These are phyloP conservation scores for Alternaria longipes DNA, from an alignment of 2,329 filamentous ascomycete genomes.

Conservation along the genomic window DNA sequence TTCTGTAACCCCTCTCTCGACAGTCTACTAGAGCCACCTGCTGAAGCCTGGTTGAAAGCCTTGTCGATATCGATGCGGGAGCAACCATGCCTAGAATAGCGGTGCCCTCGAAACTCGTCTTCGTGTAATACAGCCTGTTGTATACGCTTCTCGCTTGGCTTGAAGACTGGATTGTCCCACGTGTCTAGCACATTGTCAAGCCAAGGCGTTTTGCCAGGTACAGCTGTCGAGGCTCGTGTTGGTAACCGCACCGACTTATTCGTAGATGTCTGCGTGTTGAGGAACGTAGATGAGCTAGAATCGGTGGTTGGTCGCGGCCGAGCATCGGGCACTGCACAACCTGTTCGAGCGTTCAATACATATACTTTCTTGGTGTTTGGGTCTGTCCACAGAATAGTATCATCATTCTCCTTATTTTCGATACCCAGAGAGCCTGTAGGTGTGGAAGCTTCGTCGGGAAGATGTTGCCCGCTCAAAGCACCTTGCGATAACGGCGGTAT, in stretches of 20 bases:
- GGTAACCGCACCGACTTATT: constrained; percentile 47
- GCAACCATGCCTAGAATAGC: constrained; percentile 14
- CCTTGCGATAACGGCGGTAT: constrained; percentile 21
- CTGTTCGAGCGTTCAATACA: constrained; percentile 66
- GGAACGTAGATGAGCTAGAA: not conserved
- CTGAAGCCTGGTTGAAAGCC: constrained; percentile 40
- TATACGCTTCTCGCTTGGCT: constrained; percentile 57
- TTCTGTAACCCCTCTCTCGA: constrained; percentile 63
- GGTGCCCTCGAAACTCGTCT: constrained; percentile 9
- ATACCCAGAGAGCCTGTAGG: not conserved
- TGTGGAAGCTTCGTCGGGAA: not conserved
- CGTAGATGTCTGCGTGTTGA: constrained; percentile 29
- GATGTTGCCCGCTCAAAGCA: constrained; percentile 14
- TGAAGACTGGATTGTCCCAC: constrained; percentile 83
- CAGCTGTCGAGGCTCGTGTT: constrained; percentile 18
- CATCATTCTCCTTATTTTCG: constrained; percentile 33
- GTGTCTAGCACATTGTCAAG: constrained; percentile 66
- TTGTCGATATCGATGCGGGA: constrained; percentile 23
- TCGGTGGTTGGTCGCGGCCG: constrained; percentile 21
- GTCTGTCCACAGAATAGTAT: constrained; percentile 67
- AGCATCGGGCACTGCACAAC: constrained; percentile 49
- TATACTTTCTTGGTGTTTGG: constrained; percentile 64
- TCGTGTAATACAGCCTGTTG: constrained; percentile 46
- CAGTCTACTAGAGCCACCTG: constrained; percentile 53
- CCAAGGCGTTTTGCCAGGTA: constrained; percentile 57